A percentile compares a stretch with the other conserved stretches of the same genome.
These are phyloP conservation scores for Nakazawaea siamensis DNA, from an alignment of 805 yeast species.

Conservation along the genomic window DNA sequence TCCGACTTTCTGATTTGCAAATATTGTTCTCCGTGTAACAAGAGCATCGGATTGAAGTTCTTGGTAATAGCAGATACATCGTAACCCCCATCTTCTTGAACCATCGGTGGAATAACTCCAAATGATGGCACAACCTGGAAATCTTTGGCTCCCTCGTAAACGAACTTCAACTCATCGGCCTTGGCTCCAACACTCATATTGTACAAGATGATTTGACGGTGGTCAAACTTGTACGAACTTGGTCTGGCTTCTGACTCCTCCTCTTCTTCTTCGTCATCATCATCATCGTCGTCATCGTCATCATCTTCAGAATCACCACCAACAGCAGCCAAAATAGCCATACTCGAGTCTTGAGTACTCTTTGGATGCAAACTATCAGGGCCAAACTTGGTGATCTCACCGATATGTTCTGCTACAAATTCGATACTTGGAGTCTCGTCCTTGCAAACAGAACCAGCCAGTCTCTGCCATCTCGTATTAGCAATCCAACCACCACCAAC, in stretches of 20 bases:
- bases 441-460: constrained; percentile 70
- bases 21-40: constrained; percentile 94
- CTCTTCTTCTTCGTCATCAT: constrained; percentile 35
- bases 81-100: constrained; percentile 45
- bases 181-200: constrained; percentile 87
- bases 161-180: constrained; percentile 66
- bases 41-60: constrained; percentile 80
- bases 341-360: constrained; percentile 67
- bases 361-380: constrained; percentile 46
- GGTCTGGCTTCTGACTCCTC: constrained; percentile 38
- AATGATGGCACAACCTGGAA: constrained; percentile 86
- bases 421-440: constrained; percentile 54
- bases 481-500: constrained; percentile 97
- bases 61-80: constrained; percentile 57
- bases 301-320: constrained; percentile 37
- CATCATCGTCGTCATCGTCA: constrained; percentile 36
- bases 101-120: constrained; percentile 84
- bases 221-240: constrained; percentile 48
- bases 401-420: constrained; percentile 60
- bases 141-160: constrained; percentile 65
- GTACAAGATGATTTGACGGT: constrained; percentile 71
- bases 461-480: constrained; percentile 90
- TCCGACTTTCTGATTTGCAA: constrained; percentile 70
- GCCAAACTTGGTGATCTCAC: constrained; percentile 55
- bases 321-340: constrained; percentile 66